Percentiles rank a stretch among this genome's conserved stretches.
Conservation (phyloP, 306 rosid genomes). For the Quercus suber region DNA sequence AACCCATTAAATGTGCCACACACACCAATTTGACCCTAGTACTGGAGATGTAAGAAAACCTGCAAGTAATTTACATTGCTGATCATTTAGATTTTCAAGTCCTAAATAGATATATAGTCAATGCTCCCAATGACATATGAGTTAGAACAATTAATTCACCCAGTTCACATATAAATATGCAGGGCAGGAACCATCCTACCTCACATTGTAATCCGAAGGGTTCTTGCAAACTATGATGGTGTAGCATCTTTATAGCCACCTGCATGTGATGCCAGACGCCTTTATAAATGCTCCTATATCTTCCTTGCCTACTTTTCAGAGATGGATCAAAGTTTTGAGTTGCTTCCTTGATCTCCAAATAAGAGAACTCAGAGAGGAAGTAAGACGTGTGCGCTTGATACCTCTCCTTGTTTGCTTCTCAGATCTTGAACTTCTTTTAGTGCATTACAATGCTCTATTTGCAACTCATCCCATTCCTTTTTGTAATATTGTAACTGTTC, state of each 20-base stretch:
- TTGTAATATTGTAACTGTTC: conserved; percentile 42
- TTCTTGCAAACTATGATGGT: conserved; percentile 38
- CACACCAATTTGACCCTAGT: background rate
- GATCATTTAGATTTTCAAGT: background rate
- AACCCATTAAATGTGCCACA: background rate
- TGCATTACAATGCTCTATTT: conserved; percentile 35
- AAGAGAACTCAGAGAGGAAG: conserved; percentile 46
- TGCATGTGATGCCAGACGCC: conserved; percentile 40
- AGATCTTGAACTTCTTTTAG: conserved; percentile 53
- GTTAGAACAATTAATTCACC: background rate
- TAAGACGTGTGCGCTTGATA: conserved; percentile 21
- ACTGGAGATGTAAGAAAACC: background rate
- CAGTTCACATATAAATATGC: background rate
- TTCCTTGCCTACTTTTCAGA: conserved; percentile 53
- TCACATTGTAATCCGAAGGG: conserved; percentile 50
- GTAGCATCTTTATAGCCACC: conserved; percentile 45
- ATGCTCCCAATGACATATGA: background rate
- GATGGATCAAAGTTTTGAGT: conserved; percentile 35
- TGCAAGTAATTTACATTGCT: background rate
- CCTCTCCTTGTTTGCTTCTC: conserved; percentile 36
- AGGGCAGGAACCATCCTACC: conserved; percentile 27
- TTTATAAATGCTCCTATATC: conserved; percentile 46
- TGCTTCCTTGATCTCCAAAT: conserved; percentile 43
- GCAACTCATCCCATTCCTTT: conserved; percentile 44
- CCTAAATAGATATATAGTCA: background rate